Percentiles rank a stretch among this genome's conserved stretches.
Evolutionary conservation across 345 rosid species (phyloP).

Genomic region (Abelmoschus esculentus): DNA sequence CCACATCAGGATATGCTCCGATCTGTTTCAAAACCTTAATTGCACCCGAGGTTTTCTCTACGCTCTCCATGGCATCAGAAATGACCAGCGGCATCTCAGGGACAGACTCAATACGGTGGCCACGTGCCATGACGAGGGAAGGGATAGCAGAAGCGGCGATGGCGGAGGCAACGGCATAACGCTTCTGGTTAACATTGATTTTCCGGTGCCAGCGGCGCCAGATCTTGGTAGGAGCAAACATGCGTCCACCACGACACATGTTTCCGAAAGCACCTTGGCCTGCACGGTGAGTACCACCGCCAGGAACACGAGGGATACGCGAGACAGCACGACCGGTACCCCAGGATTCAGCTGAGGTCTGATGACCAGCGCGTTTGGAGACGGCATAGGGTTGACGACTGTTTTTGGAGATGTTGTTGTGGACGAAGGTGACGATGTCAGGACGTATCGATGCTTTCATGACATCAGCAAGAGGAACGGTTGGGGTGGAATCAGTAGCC

Average conservation of each 20-base stretch:
- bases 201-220: constrained; percentile 95
- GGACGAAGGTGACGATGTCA: constrained; percentile 64
- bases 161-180: constrained; percentile 82
- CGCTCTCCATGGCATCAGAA: constrained; percentile 53
- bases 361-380: constrained; percentile 84
- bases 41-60: constrained; percentile 79
- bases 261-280: constrained; percentile 99
- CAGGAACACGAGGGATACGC: constrained; percentile 97
- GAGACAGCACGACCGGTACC: constrained; percentile 99
- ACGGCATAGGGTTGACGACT: constrained; percentile 96
- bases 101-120: constrained; percentile 70
- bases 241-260: constrained; percentile 99
- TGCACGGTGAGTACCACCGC: constrained; percentile 99
- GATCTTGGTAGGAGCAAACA: constrained; percentile 98
- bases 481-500: constrained; percentile 54
- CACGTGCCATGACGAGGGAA: constrained; percentile 85
- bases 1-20: constrained; percentile 78
- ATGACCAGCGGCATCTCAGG: constrained; percentile 87
- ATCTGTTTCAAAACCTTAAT: constrained; percentile 72
- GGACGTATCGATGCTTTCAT: constrained; percentile 80
- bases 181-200: constrained; percentile 77
- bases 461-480: constrained; percentile 63
- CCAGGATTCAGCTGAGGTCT: constrained; percentile 98
- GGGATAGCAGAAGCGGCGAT: constrained; percentile 89
- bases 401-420: constrained; percentile 71